Percentiles rank a stretch among this genome's conserved stretches.
Evolutionary conservation across 441 rosid genomes (phyloP).

Genomic region (Syzygium syzygioides): DNA sequence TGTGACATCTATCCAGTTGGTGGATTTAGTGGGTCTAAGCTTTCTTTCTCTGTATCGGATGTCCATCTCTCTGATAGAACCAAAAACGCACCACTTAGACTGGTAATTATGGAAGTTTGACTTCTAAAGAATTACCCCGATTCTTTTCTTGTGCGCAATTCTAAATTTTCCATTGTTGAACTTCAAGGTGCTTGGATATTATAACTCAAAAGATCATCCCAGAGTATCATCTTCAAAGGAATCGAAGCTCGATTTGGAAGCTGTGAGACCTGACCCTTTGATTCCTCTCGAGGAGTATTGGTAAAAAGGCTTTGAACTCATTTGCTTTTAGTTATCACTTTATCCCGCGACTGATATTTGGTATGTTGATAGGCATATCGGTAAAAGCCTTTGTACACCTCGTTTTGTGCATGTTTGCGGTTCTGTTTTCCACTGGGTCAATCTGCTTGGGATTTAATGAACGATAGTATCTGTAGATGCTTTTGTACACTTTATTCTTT

Average conservation of each 20-base stretch:
- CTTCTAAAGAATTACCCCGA: not conserved
- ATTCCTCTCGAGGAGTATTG: slow-evolving; percentile 96
- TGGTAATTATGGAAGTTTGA: slow-evolving; percentile 43
- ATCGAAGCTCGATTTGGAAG: slow-evolving; percentile 73
- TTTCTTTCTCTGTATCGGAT: slow-evolving; percentile 65
- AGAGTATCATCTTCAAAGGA: slow-evolving; percentile 85
- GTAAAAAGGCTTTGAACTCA: slow-evolving; percentile 25
- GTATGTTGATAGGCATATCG: not conserved
- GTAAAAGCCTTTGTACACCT: not conserved
- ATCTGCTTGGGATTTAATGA: not conserved
- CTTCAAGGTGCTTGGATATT: slow-evolving; percentile 75
- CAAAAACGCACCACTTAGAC: slow-evolving; percentile 74
- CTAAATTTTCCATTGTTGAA: slow-evolving; percentile 9
- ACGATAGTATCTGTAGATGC: not conserved
- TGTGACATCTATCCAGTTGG: slow-evolving; percentile 61
- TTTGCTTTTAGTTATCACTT: not conserved
- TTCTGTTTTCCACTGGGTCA: not conserved
- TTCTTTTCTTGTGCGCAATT: not conserved
- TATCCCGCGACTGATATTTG: not conserved
- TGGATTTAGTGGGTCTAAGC: slow-evolving; percentile 60
- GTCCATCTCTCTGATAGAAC: slow-evolving; percentile 73
- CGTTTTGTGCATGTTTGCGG: slow-evolving; percentile 4
- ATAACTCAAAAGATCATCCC: slow-evolving; percentile 83
- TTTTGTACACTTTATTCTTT: not conserved
- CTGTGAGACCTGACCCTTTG: slow-evolving; percentile 85